Conservation (phyloP, 176 grass and related monocot species). For the Ensete glaucum region DNA sequence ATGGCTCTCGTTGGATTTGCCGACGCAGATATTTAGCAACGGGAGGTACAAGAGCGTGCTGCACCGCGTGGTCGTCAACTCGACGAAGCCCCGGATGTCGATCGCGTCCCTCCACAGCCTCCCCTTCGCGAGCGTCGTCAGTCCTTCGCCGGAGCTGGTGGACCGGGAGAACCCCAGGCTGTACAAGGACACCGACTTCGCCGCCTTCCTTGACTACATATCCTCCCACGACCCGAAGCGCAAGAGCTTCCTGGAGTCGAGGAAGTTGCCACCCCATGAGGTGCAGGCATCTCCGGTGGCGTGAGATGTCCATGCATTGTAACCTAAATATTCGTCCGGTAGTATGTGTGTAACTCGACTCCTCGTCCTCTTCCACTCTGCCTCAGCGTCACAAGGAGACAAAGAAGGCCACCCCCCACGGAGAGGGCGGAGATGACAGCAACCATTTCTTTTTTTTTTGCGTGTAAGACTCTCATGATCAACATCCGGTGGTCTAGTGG, state of each 20-base stretch:
- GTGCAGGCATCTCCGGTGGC: not conserved
- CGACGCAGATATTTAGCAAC: conserved; percentile 72
- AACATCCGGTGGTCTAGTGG: too few relatives aligned
- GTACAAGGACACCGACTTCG: conserved; percentile 83
- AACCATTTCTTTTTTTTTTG: too few relatives aligned
- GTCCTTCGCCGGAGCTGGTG: conserved; percentile 48
- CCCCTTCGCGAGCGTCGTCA: conserved; percentile 30
- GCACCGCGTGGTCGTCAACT: conserved; percentile 71
- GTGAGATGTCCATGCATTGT: not conserved
- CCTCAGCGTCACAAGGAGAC: too few relatives aligned
- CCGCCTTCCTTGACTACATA: conserved; percentile 72
- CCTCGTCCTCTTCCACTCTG: too few relatives aligned
- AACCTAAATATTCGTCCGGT: too few relatives aligned
- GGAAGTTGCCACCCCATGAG: conserved; percentile 27
- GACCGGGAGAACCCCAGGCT: conserved; percentile 22
- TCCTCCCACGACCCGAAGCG: conserved; percentile 47
- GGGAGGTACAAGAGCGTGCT: conserved; percentile 79
- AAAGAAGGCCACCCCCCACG: too few relatives aligned
- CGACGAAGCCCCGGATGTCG: conserved; percentile 43
- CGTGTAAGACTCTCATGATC: too few relatives aligned
- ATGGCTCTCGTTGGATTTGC: not conserved
- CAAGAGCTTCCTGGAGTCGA: conserved; percentile 84
- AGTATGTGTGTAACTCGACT: too few relatives aligned
- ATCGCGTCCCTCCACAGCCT: conserved; percentile 86
- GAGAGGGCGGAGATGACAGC: too few relatives aligned